phyloP scores from a whole-genome alignment of 2,329 filamentous ascomycete species.

The Ascochyta rabiei region DNA sequence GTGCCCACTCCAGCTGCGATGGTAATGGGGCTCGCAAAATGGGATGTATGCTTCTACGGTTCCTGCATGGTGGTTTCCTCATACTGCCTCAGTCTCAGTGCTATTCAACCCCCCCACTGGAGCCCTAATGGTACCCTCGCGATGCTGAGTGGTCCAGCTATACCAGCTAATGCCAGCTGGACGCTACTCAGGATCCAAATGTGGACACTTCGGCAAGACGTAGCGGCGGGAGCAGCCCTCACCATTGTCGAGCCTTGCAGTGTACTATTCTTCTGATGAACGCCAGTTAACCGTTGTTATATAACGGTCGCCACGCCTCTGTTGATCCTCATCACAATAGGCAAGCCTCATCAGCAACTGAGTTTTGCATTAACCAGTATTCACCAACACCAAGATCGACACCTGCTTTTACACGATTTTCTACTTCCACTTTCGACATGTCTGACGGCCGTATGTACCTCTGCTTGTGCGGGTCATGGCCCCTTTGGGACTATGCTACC shows the following conservation, averaged over 20 bases:
- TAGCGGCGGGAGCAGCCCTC: conserved; percentile 48
- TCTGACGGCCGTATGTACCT: conserved; percentile 61
- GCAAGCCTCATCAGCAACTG: conserved; percentile 19
- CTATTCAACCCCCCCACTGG: conserved; percentile 41
- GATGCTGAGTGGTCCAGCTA: conserved; percentile 43
- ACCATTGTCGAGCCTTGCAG: conserved; percentile 39
- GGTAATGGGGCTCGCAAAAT: conserved; percentile 33
- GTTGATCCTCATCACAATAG: conserved; percentile 27
- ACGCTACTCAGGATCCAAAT: conserved; percentile 41
- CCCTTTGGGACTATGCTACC: background rate
- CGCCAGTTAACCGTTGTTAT: conserved; percentile 37
- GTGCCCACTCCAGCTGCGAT: conserved; percentile 41
- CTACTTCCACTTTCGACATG: conserved; percentile 48
- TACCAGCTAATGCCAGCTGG: conserved; percentile 43
- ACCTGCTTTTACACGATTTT: conserved; percentile 1
- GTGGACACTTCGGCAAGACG: conserved; percentile 46
- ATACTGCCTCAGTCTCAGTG: conserved; percentile 27
- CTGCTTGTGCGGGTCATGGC: conserved; percentile 5
- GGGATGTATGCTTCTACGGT: conserved; percentile 35
- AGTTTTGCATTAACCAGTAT: conserved; percentile 1
- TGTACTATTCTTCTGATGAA: conserved; percentile 35
- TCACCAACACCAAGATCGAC: conserved; percentile 5
- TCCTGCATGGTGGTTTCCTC: conserved; percentile 31
- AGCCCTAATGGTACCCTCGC: conserved; percentile 32
- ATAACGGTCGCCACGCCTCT: conserved; percentile 45